Percentiles rank a stretch among this genome's conserved stretches.
Evolutionary conservation across 2,329 filamentous ascomycete species (phyloP).

Genomic region (Epichloe aotearoae): DNA sequence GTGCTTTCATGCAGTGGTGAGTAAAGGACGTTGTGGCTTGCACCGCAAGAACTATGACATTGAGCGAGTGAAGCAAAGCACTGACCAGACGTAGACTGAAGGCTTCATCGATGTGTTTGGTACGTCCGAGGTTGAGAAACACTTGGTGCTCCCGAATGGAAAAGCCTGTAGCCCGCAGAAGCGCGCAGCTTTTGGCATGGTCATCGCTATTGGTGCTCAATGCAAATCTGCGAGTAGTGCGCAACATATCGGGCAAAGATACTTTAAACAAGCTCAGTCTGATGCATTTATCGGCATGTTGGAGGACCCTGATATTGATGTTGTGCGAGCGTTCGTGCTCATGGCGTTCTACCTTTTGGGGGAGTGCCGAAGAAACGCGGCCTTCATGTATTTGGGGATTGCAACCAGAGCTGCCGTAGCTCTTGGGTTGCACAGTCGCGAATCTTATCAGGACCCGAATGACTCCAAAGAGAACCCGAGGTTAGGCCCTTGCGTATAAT

Average conservation of each 20-base stretch:
- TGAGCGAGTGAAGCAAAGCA: neutral
- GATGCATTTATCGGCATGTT: conserved; percentile 18
- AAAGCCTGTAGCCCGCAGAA: conserved; percentile 3
- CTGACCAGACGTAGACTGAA: conserved; percentile 15
- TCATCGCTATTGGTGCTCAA: conserved; percentile 15
- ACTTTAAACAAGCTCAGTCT: conserved; percentile 16
- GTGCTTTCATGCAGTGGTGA: conserved; percentile 12
- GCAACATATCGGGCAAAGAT: conserved; percentile 23
- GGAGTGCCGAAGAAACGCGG: conserved; percentile 45
- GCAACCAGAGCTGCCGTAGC: conserved; percentile 44
- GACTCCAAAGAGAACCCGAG: conserved; percentile 9
- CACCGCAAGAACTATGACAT: neutral
- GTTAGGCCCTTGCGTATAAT: conserved; percentile 7
- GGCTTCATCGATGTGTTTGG: conserved; percentile 22
- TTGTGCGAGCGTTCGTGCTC: conserved; percentile 38
- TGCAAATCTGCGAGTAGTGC: conserved; percentile 15
- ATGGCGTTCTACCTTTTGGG: conserved; percentile 48
- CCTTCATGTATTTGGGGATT: conserved; percentile 50
- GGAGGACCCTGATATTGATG: conserved; percentile 39
- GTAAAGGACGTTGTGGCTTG: neutral
- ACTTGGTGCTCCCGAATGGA: conserved; percentile 8
- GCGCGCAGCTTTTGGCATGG: conserved; percentile 24
- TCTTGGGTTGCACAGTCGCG: conserved; percentile 36
- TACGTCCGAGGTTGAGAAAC: conserved; percentile 14
- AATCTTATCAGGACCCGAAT: conserved; percentile 15